A percentile compares a stretch with the other conserved stretches of the same genome.
These are phyloP conservation scores for Gracilaria domingensis DNA, from an alignment of 23 red algal genomes.

Conservation along the genomic window DNA sequence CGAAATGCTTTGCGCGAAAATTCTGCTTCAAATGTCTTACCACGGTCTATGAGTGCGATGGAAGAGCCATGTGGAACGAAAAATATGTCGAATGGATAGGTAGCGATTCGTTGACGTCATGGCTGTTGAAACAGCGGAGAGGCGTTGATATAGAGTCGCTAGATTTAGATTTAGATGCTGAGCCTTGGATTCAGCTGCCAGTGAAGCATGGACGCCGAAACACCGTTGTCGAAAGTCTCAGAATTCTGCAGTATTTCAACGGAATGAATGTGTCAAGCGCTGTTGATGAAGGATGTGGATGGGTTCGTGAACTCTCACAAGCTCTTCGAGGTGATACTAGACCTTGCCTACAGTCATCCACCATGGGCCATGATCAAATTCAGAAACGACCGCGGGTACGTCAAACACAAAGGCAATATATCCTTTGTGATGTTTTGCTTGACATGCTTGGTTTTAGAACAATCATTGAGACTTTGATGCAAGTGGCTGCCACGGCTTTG, in stretches of 20 bases:
- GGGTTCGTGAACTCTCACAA: slow-evolving; percentile 52
- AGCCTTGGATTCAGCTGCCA: slow-evolving; percentile 19
- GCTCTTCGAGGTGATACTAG: slow-evolving; percentile 14
- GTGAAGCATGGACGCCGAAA: not conserved
- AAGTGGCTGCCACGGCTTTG: slow-evolving; percentile 3
- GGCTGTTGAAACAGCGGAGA: slow-evolving; percentile 31
- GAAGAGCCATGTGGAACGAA: slow-evolving; percentile 28
- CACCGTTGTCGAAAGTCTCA: slow-evolving; percentile 26
- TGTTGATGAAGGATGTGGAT: slow-evolving; percentile 52
- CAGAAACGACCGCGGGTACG: not conserved
- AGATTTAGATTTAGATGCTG: slow-evolving; percentile 22
- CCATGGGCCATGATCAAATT: not conserved
- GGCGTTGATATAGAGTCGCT: slow-evolving; percentile 13
- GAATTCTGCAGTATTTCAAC: slow-evolving; percentile 50
- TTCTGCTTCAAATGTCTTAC: slow-evolving; percentile 41
- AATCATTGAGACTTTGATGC: slow-evolving; percentile 41
- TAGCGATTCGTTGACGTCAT: slow-evolving; percentile 35
- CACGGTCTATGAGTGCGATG: slow-evolving; percentile 64
- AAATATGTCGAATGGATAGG: slow-evolving; percentile 7
- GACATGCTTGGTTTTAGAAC: slow-evolving; percentile 52
- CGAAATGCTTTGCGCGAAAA: slow-evolving; percentile 19
- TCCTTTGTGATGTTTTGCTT: slow-evolving; percentile 27
- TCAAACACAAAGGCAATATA: not conserved
- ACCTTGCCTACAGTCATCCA: not conserved
- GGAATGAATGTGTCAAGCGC: slow-evolving; percentile 64